These are phyloP conservation scores for Populus davidiana DNA, from an alignment of 345 rosid species.

Conservation along the genomic window DNA sequence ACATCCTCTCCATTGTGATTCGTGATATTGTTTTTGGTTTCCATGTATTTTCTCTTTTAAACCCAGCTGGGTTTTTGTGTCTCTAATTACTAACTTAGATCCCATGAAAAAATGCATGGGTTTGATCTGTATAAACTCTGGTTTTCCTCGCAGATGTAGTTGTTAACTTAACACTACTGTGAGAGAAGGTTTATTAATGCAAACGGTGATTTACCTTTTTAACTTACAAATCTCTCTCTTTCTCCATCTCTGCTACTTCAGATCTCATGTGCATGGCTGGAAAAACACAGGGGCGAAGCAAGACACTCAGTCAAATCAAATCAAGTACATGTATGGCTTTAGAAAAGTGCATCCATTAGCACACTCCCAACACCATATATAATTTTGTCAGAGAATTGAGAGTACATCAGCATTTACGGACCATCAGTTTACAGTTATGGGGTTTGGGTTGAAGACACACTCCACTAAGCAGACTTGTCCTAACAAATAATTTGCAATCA, in stretches of 20 bases:
- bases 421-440: constrained; percentile 5
- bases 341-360: neutral
- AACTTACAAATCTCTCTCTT: constrained; percentile 1
- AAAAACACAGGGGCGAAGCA: neutral
- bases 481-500: neutral
- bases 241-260: neutral
- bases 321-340: neutral
- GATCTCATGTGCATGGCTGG: neutral
- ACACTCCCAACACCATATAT: neutral
- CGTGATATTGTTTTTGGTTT: constrained; percentile 6
- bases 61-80: constrained; percentile 39
- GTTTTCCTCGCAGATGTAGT: constrained; percentile 60
- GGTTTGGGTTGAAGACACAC: neutral
- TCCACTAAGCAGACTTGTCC: neutral
- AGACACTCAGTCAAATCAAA: constrained; percentile 19
- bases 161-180: constrained; percentile 27
- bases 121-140: constrained; percentile 43
- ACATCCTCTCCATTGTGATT: constrained; percentile 26
- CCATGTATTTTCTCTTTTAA: neutral
- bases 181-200: constrained; percentile 50
- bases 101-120: constrained; percentile 32
- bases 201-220: neutral
- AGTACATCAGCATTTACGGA: constrained; percentile 48
- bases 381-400: constrained; percentile 61
- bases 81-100: constrained; percentile 37